Evolutionary conservation across 2,329 filamentous ascomycete genomes (phyloP).

Genomic region (Aspergillus sp.): DNA sequence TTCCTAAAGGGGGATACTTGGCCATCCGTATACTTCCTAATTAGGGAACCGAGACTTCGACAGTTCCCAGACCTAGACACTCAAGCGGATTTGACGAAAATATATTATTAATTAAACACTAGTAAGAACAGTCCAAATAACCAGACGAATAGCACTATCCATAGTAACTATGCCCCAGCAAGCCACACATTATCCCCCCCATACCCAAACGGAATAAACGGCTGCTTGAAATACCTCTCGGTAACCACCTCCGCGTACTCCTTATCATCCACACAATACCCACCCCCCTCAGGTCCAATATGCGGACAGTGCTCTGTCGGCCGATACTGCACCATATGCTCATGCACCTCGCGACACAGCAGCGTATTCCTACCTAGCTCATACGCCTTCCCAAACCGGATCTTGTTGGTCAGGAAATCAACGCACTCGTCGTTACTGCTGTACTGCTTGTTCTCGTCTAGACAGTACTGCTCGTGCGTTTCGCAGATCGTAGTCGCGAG

Average conservation of each 20-base stretch:
- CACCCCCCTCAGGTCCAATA: slow-evolving; percentile 27
- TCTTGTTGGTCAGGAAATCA: slow-evolving; percentile 18
- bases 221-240: slow-evolving; percentile 24
- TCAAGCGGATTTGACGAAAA: too few relatives aligned
- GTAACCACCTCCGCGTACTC: slow-evolving; percentile 23
- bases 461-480: slow-evolving; percentile 22
- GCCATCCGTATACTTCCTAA: too few relatives aligned
- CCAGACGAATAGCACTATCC: too few relatives aligned
- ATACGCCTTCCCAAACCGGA: slow-evolving; percentile 24
- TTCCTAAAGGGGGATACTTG: too few relatives aligned
- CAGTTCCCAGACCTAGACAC: too few relatives aligned
- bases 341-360: slow-evolving; percentile 29
- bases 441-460: slow-evolving; percentile 23
- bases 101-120: too few relatives aligned
- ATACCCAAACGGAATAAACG: slow-evolving; percentile 26
- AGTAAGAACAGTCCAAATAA: neutral
- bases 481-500: slow-evolving; percentile 23
- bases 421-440: slow-evolving; percentile 16
- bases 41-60: too few relatives aligned
- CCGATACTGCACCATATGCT: slow-evolving; percentile 29
- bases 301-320: slow-evolving; percentile 27
- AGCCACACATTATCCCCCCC: slow-evolving; percentile 21
- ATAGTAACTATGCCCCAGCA: neutral
- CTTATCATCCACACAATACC: slow-evolving; percentile 30
- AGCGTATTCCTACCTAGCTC: slow-evolving; percentile 28